Evolutionary conservation across 257 asterid genomes (phyloP), one percentile per base, ranked within the genome.

Genomic region (Penstemon barbatus): DNA sequence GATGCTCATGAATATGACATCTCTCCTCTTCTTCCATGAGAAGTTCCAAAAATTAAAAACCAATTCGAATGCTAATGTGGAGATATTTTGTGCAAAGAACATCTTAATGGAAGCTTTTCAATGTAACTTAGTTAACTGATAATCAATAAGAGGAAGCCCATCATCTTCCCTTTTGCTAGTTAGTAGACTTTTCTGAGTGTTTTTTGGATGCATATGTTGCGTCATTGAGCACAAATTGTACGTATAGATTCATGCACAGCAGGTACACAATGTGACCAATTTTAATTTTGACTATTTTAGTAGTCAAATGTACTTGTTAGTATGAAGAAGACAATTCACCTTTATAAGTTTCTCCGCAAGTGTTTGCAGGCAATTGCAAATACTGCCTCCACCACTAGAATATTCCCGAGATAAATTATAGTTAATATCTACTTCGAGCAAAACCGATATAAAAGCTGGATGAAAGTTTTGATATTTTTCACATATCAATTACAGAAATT

Each of bases 401-500:
- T 42, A 7, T 48, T 11, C 65, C 15, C 12, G 46, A 61, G 12
- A 18, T 7, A 11, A 6, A n/a, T 11, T 52, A 25, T 25, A 45
- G 5, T 57, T 41, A 66, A 57, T 49, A 42, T 61, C 50, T 54
- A 45, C 5, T 7, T 48, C 38, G 40, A 12, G 41, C 57, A 40
- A 54, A 70, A 71, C 68, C 51, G 33, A 67, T 62, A 46, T 18
- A 68, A 52, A 64, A 55, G 11, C 39, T 69, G 49, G 65, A 75
- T 52, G 48, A 15, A 46, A 18, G 13, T 69, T 75, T 69, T 80
- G 33, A 25, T 11, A 13, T 66, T 44, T 18, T 42, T 71, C 41
- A 4, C 67, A 39, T 69, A 56, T 69, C 11, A 66, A 51, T 74
- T 81, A 72, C 96, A 94, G 99, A 94, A 71, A 94, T 94, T 57